Base-by-base conservation (phyloP, 2,329 filamentous ascomycete species). In the Lasiodiplodia citricola region DNA sequence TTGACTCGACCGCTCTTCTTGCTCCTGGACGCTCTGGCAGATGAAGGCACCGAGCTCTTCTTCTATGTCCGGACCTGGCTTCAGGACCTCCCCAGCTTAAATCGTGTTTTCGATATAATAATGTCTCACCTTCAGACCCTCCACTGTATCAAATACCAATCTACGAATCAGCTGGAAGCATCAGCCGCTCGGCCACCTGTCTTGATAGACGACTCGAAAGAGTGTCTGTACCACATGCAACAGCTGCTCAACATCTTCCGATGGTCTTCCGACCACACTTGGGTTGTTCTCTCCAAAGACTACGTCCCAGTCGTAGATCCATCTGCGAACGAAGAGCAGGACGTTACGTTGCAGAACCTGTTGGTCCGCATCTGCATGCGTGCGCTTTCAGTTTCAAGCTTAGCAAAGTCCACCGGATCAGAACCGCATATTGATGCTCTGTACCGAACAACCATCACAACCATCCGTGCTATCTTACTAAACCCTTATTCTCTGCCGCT, bases 11-110 rank as follows among this genome's bases (percentile, higher is more conserved):
- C 95, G 1, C 80, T 97, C 21, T 91, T 97, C 71, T 81, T 97
- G 13, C 86, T 96, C 71, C 83, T 98, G 31, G 95, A 98, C 78
- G 87, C 90, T 1, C 83, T 98, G 1, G 81, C 87, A 21, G 90
- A 94, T 69, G 90, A 93, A 70, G 86, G 87, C 23, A 91, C 89
- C 2, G 92, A 94, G 73, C 82, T 91, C 16, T 93, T 91, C 70
- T 91, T 93, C 80, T 91, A 91, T 31, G 88, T 93, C 50, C 91
- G 91, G 73, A 89, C 87, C 60, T 97, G 95, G 94, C 84, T 98
- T 3, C 91, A 92, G 73, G 90, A 82, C 66, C 75, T 87, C 11
- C 80, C 85, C 16, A 87, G 82, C 51, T 79, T 89, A 37, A 83
- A 84, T 66, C 83, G 80, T 74, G 80, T 86, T 7, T 79, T 82